Conservation (phyloP, 2,329 filamentous ascomycete species). For the Fusarium miscanthi region DNA sequence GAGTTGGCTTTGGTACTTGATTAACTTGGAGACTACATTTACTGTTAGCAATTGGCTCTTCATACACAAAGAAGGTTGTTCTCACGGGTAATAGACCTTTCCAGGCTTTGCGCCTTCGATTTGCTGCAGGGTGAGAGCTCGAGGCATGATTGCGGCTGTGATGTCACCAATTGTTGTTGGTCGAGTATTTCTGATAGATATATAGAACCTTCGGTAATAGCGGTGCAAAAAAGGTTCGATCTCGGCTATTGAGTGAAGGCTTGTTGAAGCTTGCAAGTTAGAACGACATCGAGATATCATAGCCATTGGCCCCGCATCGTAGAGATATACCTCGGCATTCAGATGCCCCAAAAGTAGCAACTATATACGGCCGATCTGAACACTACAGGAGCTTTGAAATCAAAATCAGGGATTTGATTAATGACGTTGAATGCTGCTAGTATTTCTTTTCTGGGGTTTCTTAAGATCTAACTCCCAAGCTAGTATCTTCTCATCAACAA, state of each 20-base stretch:
- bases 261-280: not conserved
- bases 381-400: constrained; percentile 1
- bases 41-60: constrained; percentile 13
- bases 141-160: constrained; percentile 55
- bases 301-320: constrained; percentile 17
- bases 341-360: not conserved
- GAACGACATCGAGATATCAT: not conserved
- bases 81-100: constrained; percentile 84
- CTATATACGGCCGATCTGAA: not conserved
- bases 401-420: not conserved
- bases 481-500: not conserved
- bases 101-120: constrained; percentile 82
- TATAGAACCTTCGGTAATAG: not conserved
- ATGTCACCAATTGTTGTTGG: not conserved
- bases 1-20: constrained; percentile 70
- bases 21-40: constrained; percentile 66
- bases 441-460: not conserved
- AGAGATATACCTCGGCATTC: constrained; percentile 18
- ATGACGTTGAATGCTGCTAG: not conserved
- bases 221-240: not conserved
- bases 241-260: not conserved
- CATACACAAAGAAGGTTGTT: not conserved
- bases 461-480: not conserved
- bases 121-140: constrained; percentile 72
- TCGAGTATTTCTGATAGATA: not conserved